Conservation (phyloP, 2,329 filamentous ascomycete genomes). For the Claviceps pazoutovae region DNA sequence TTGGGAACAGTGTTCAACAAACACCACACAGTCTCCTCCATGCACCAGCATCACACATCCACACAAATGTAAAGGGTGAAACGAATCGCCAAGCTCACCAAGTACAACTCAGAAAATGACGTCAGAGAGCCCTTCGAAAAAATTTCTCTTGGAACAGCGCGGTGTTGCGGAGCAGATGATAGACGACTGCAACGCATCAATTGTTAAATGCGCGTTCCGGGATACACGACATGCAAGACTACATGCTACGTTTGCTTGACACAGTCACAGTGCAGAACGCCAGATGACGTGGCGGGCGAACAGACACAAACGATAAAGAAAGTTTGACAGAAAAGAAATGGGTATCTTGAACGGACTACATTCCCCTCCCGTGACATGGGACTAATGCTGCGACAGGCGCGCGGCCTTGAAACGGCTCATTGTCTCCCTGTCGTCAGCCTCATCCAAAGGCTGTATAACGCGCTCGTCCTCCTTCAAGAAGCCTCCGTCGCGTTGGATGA, state of each 20-base stretch:
- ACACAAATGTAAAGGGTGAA: slow-evolving; percentile 43
- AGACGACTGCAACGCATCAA: slow-evolving; percentile 36
- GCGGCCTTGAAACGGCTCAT: slow-evolving; percentile 65
- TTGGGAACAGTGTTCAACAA: not conserved
- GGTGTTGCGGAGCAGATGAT: slow-evolving; percentile 39
- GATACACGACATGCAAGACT: not conserved
- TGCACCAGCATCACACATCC: no score
- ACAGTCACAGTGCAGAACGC: not conserved
- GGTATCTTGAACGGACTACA: slow-evolving; percentile 1
- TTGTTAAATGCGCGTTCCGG: slow-evolving; percentile 29
- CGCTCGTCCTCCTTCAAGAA: slow-evolving; percentile 61
- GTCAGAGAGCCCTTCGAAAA: slow-evolving; percentile 46
- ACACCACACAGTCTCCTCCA: no score
- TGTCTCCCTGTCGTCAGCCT: slow-evolving; percentile 49
- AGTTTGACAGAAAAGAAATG: not conserved
- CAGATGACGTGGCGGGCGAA: no score
- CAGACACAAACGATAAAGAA: not conserved
- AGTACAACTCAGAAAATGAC: slow-evolving; percentile 20
- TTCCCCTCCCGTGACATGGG: not conserved
- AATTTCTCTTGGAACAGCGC: slow-evolving; percentile 42
- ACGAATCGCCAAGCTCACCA: slow-evolving; percentile 45
- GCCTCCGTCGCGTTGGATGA: slow-evolving; percentile 72
- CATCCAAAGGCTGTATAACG: slow-evolving; percentile 51
- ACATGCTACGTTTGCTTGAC: slow-evolving; percentile 7
- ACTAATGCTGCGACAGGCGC: slow-evolving; percentile 40